Base-by-base conservation (phyloP, 352 stramenopile species). In the Pythium sp. region DNA sequence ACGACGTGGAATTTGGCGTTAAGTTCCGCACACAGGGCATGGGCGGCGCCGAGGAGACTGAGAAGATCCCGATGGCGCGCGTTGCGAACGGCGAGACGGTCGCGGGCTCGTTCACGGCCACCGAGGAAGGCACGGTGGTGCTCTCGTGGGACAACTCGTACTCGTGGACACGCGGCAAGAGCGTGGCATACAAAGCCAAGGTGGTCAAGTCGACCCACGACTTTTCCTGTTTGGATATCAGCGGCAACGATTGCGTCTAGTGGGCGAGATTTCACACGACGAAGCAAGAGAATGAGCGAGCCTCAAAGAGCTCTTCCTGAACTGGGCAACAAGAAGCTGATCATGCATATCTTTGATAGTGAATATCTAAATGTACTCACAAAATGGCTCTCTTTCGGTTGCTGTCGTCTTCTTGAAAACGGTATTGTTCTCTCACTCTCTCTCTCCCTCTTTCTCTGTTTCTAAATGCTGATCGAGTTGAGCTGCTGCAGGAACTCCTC, bases 401-500 rank as follows among this genome's bases (percentile, higher is more conserved):
- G 18, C 20, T 47, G 22, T 34, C 24, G 46, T 26, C 14, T 28
- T 14, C 43, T 36, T 12, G 11, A 63, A 43, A 57, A 28, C 62
- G 49, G 4, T 20, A 38, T 43, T 6, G 18, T 36, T 32, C 41
- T 7, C 30, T n/a, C 26, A n/a, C n/a, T n/a, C 24, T 26, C 24
- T 26, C 24, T 26, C 24, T 26, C 24, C 1, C 24, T 26, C 24
- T 58, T 9, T n/a, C 20, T 59, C 60, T 14, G 9, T 36, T 26
- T 61, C 78, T 78, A 93, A 43, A 82, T 73, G 55, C 72, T 76
- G 58, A 93, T 93, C 26, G 76, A 82, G 58, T 77, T 82, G 57
- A 97, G 84, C 69, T 97, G 91, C 46, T 90, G 69, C 68, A 97
- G 77, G 73, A 97, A 97, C n/a, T 86, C 82, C 60, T 97, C 87